Evolutionary conservation across 176 grass and related monocot genomes (phyloP).

Genomic region (Oryza glumipatula): DNA sequence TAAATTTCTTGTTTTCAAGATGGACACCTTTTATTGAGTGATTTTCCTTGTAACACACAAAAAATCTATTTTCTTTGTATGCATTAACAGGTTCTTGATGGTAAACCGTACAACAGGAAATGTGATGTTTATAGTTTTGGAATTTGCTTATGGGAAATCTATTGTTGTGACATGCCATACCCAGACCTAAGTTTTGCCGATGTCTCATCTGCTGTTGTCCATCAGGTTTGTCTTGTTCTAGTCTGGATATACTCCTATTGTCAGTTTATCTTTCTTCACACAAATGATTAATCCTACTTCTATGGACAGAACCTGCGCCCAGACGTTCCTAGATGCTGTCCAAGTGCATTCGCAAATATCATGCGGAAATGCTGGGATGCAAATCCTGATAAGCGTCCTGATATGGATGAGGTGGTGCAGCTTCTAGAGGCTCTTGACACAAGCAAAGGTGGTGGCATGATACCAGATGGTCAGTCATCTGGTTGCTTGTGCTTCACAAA

Average conservation of each 20-base stretch:
- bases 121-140: conserved; percentile 84
- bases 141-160: conserved; percentile 85
- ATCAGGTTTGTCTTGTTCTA: conserved; percentile 54
- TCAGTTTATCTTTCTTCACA: neutral
- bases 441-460: conserved; percentile 79
- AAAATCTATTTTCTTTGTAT: neutral
- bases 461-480: conserved; percentile 54
- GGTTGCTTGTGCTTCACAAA: conserved; percentile 72
- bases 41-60: neutral
- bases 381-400: conserved; percentile 65
- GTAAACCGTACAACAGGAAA: conserved; percentile 76
- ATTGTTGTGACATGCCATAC: conserved; percentile 91
- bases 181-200: conserved; percentile 71
- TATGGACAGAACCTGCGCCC: conserved; percentile 61
- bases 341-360: conserved; percentile 56
- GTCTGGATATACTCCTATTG: neutral
- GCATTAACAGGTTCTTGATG: conserved; percentile 63
- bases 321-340: conserved; percentile 71
- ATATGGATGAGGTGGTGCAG: conserved; percentile 79
- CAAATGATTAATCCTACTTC: neutral
- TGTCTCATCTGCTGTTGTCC: conserved; percentile 71
- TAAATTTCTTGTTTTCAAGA: neutral
- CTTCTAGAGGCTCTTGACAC: conserved; percentile 72
- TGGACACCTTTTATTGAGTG: neutral
- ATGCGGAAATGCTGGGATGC: conserved; percentile 91